phyloP scores from a whole-genome alignment of 352 stramenopile species.

The Phytophthora sp. region DNA sequence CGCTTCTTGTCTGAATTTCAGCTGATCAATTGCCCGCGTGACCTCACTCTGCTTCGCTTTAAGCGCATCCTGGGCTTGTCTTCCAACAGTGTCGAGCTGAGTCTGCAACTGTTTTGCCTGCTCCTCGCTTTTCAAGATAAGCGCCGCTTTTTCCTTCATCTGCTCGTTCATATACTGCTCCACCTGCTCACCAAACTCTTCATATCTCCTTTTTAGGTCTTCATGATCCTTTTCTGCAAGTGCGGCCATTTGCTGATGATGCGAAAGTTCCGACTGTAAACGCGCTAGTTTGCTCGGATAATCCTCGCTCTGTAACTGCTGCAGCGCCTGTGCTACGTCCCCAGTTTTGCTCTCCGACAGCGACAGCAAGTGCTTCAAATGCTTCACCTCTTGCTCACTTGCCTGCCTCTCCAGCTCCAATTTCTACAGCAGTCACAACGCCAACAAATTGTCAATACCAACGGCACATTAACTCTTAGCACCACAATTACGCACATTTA shows the following conservation, averaged over 20 bases:
- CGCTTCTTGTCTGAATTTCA: conserved; percentile 67
- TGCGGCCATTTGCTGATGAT: conserved; percentile 42
- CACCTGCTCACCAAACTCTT: conserved; percentile 77
- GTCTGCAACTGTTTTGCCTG: conserved; percentile 42
- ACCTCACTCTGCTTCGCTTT: conserved; percentile 66
- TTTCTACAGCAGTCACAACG: conserved; percentile 43
- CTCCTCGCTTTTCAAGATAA: conserved; percentile 42
- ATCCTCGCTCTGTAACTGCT: conserved; percentile 52
- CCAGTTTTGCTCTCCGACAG: conserved; percentile 53
- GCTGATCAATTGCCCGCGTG: conserved; percentile 50
- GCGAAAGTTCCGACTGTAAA: conserved; percentile 53
- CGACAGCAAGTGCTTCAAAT: conserved; percentile 62
- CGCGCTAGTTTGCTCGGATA: conserved; percentile 55
- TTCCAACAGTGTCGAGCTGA: conserved; percentile 44
- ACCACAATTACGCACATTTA: conserved; percentile 25
- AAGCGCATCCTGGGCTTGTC: conserved; percentile 49
- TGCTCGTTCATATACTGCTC: conserved; percentile 82
- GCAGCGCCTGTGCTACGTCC: conserved; percentile 49
- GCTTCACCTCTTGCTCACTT: conserved; percentile 54
- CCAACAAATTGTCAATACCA: conserved; percentile 11
- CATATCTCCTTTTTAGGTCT: conserved; percentile 65
- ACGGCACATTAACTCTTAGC: not conserved
- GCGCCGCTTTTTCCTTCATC: conserved; percentile 47
- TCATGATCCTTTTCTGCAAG: conserved; percentile 59
- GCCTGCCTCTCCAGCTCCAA: conserved; percentile 55